phyloP scores from a whole-genome alignment of 2,329 filamentous ascomycete species.

The Colletotrichum siamense region DNA sequence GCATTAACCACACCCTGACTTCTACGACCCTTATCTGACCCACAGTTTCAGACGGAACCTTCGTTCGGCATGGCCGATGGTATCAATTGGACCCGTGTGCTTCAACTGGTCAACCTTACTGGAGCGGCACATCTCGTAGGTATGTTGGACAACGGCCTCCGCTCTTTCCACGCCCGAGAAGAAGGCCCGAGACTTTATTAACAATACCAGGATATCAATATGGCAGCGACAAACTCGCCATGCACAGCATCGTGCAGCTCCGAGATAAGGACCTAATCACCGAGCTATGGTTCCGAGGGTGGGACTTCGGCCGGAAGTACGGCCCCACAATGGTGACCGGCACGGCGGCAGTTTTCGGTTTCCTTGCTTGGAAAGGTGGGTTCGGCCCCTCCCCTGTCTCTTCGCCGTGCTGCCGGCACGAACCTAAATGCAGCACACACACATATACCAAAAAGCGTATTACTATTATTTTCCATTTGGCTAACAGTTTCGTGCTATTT shows the following conservation, averaged over 20 bases:
- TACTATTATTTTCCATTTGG: not conserved
- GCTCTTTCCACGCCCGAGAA: rapidly evolving
- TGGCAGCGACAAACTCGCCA: not conserved
- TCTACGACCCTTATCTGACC: not conserved
- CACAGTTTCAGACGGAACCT: not conserved
- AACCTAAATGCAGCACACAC: not conserved
- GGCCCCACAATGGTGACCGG: not conserved
- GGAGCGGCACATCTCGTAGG: not conserved
- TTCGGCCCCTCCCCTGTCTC: not conserved
- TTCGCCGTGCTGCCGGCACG: not conserved
- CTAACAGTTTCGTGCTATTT: not conserved
- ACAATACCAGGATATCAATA: not conserved
- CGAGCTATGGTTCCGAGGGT: not conserved
- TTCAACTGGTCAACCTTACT: not conserved
- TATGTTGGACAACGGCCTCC: not conserved
- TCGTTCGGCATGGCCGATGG: not conserved
- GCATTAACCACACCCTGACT: not conserved
- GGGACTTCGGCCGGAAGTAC: not conserved
- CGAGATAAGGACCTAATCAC: not conserved
- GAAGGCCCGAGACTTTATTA: not conserved
- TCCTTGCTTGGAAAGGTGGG: constrained; percentile 3
- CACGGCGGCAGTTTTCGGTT: not conserved
- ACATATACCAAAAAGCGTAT: not conserved
- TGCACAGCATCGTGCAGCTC: not conserved
- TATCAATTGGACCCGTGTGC: not conserved